Conservation (phyloP, 108 stramenopile species). For the Cyclotella baltica region DNA sequence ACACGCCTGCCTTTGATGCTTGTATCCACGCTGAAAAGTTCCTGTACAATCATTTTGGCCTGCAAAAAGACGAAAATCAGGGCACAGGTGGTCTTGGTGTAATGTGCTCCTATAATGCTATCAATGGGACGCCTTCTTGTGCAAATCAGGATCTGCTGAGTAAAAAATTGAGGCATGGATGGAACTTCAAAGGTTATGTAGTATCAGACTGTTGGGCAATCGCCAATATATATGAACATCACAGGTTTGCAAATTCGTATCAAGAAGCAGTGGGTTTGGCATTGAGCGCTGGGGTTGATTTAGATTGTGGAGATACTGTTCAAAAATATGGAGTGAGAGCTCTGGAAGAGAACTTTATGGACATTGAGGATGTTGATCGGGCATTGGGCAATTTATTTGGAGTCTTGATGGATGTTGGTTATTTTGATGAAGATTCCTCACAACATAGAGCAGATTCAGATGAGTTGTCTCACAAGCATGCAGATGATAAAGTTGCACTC, state of each 20-base stretch:
- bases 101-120: conserved; percentile 87
- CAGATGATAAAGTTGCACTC: conserved; percentile 36
- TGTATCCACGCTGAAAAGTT: conserved; percentile 56
- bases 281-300: conserved; percentile 53
- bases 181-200: conserved; percentile 71
- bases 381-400: conserved; percentile 47
- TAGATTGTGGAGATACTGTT: conserved; percentile 58
- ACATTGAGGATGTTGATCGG: conserved; percentile 35
- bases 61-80: conserved; percentile 24
- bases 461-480: background rate
- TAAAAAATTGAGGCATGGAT: conserved; percentile 46
- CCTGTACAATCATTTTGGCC: conserved; percentile 45
- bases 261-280: conserved; percentile 47
- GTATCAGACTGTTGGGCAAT: conserved; percentile 81
- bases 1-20: conserved; percentile 68
- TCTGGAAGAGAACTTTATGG: conserved; percentile 31
- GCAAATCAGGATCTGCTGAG: conserved; percentile 58
- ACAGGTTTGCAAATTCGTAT: conserved; percentile 31
- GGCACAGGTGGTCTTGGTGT: conserved; percentile 45
- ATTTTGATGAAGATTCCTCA: conserved; percentile 45
- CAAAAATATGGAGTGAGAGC: conserved; percentile 33
- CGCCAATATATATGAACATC: conserved; percentile 42
- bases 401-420: conserved; percentile 52
- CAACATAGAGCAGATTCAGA: conserved; percentile 4
- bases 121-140: conserved; percentile 77